Percentiles rank a stretch among this genome's conserved stretches.
Evolutionary conservation across 176 grass and related monocot species (phyloP).

Genomic region (Oryza nivara): DNA sequence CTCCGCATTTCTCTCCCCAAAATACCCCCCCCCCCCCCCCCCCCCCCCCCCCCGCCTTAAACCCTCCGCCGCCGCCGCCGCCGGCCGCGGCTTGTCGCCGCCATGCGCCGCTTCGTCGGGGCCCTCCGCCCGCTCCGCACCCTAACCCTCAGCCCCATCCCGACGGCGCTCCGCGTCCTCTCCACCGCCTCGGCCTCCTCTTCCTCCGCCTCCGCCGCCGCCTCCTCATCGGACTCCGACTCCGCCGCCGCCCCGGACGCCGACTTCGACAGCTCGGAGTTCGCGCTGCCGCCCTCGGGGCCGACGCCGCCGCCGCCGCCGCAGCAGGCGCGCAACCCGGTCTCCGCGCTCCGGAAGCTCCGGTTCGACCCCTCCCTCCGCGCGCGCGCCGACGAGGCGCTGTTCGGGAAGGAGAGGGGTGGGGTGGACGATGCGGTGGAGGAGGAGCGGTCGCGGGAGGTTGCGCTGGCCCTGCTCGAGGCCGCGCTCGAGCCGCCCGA

Average conservation of each 20-base stretch:
- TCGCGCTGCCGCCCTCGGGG: conserved; percentile 35
- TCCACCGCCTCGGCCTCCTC: conserved; percentile 28
- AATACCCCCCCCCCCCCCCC: background rate
- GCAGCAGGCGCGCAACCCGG: conserved; percentile 12
- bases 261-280: conserved; percentile 51
- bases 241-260: conserved; percentile 15
- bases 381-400: conserved; percentile 68
- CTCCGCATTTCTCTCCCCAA: background rate
- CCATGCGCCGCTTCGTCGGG: conserved; percentile 49
- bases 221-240: conserved; percentile 44
- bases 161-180: conserved; percentile 37
- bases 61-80: conserved; percentile 48
- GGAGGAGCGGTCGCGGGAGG: conserved; percentile 57
- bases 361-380: conserved; percentile 72
- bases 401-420: conserved; percentile 56
- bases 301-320: no score
- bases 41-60: conserved; percentile 31
- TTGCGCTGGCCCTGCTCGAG: conserved; percentile 81
- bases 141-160: background rate
- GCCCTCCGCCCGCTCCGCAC: conserved; percentile 31
- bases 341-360: conserved; percentile 41
- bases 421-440: conserved; percentile 20
- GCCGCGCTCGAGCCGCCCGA: conserved; percentile 74
- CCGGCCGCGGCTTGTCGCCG: background rate
- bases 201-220: conserved; percentile 10